Base-by-base conservation (phyloP, 176 grass and related monocot genomes). In the Elaeis guineensis region DNA sequence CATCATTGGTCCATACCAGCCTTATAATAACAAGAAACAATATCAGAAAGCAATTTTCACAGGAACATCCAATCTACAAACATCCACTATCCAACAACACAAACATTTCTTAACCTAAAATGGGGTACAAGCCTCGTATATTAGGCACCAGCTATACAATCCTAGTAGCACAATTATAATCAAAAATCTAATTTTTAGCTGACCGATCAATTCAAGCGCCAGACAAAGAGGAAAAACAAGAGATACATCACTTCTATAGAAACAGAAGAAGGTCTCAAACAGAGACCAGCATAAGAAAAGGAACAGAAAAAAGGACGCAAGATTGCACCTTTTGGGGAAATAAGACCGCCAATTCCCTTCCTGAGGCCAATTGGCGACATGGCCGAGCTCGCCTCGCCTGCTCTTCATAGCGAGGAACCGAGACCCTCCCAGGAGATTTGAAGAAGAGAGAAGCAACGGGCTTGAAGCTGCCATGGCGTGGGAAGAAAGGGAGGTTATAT, bases 311-410 rank as follows among this genome's bases (percentile, higher is more conserved):
- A 58, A 14, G 35, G 11, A 30, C 44, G 20, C 14, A 24, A 78
- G 52, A 78, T 23, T 50, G 17, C 16, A 78, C 59, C 67, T 71
- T 80, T 69, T 14, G 39, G 15, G 58, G 21, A 12, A 50, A 61
- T 19, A 19, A 16, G 5, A 21, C 67, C 18, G 29, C 35, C 16
- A 59, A 70, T 54, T 23, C 39, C 20, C 58, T 56, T 56, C 24
- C 19, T 16, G 8, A 21, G 4, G 30, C 5, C 49, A 61, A 55
- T 68, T 66, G 6, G 2, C 29, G 18, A 60, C 49, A 23, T 20
- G 39, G 50, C 9, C 49, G 18, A 5, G 19, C 51, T 16, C 61
- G 21, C 21, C 20, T 8, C 1, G 64, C 16, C 3, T 65, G 21
- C 21, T 28, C 51, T 59, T 59, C 51, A 50, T 58, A 22, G 17